Evolutionary conservation across 805 yeast species (phyloP), one percentile per base, ranked within the genome.

Genomic region (Babjeviella inositovora): DNA sequence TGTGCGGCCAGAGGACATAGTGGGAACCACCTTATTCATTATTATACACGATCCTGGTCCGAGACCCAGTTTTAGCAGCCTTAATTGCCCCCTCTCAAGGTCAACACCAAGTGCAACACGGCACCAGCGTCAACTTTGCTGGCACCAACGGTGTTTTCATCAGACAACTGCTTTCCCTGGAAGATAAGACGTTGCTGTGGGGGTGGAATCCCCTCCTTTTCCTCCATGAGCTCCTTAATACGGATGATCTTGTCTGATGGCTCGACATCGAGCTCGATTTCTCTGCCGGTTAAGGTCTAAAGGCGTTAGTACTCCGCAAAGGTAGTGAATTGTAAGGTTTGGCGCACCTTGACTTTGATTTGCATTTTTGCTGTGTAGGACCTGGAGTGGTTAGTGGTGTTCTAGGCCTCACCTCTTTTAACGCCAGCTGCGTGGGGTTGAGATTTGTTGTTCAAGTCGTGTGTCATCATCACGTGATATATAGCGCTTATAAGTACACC

Each of bases 191-290:
- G 68, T 50, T 90, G 98, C 51, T 87, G 98, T 15, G 79, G 70
- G 7, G 97, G 96, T 3, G 97, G 95, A 26, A 87, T 87, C 2
- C 97, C 98, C 45, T 87, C 97, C 38, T 81, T 81, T 41, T 87
- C 95, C 46, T 90, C 97, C 54, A 87, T 69, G 43, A 76, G 66
- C 43, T 87, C 96, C 49, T 87, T 87, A 49, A 87, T 70, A 23
- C 75, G 67, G 30, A 69, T 62, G 28, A 80, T 61, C 32, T 43
- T 43, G 27, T 48, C 57, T 4, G 33, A 30, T 11, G 43, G 39
- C 8, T 43, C 44, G 10, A 52, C 38, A 20, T 43, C 47, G 6
- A 48, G n/a, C n/a, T n/a, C n/a, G n/a, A 63, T 71, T 48, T 73
- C 81, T 53, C 82, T 71, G 5, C 92, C 92, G 4, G 87, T 77